Base-by-base conservation (phyloP, 495 filamentous ascomycete species). In the Penicillium psychrofluorescens region DNA sequence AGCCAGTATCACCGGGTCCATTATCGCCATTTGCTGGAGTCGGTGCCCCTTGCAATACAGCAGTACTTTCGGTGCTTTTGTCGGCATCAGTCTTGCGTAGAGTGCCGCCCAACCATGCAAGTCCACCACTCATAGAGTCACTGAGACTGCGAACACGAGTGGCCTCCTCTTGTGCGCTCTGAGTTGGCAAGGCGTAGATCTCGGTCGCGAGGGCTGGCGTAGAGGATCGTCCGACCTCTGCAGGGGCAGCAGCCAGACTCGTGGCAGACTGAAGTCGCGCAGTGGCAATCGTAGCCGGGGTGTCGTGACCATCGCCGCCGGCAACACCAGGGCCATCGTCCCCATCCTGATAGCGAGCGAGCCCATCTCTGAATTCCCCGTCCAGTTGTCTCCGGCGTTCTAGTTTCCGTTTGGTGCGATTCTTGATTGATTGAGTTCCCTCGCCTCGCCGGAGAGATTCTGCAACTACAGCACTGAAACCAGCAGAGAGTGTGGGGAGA, bases 391-490 rank as follows among this genome's bases (percentile, higher is more conserved):
- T 58, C 8, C 65, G 53, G 27, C 55, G 55, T 4, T 49, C 55
- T 8, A 49, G 36, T 31, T 44, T 61, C n/a, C 54, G 48, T 4
- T 40, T 46, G 22, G 44, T 49, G 11, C 66, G 61, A 11, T 66
- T 59, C 38, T 66, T 70, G 29, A 54, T 4, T 22, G 22, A 52
- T n/a, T 66, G 61, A 31, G 56, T 68, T 15, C 55, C 59, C 42
- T 74, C 66, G 16, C 76, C 76, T 8, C 77, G 72, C 27, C 77
- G 72, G 6, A 83, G 54, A 13, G 76, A 74, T 49, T 86, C 83
- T 6, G 79, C 81, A 6, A 83, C 77, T 2, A 83, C 72, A 2
- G 73, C 79, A 55, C 68, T 78, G 42, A 83, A 70, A 13, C 75
- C 67, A 11, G 70, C 70, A 0, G 78, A 80, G 0, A 82, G 60